Evolutionary conservation across 129 eudicot species (phyloP).

Genomic region (Helichrysum umbraculigerum): DNA sequence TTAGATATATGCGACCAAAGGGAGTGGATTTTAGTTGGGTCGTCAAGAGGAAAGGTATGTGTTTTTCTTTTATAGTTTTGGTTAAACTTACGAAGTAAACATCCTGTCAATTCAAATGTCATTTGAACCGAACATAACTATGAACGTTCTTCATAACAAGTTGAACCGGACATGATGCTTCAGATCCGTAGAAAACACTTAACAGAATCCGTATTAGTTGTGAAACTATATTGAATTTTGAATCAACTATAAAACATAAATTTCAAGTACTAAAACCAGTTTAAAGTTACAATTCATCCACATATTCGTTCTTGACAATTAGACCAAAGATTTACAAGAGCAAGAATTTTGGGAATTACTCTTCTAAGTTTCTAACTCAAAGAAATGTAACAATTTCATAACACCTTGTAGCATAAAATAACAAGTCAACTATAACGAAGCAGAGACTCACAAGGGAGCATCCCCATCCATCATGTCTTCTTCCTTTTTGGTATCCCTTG

Average conservation of each 20-base stretch:
- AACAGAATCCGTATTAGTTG: background rate
- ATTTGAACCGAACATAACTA: background rate
- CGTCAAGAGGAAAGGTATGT: background rate
- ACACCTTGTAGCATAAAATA: conserved; percentile 15
- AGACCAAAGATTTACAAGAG: conserved; percentile 33
- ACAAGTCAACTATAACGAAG: background rate
- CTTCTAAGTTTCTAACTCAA: conserved; percentile 21
- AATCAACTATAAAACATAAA: conserved; percentile 12
- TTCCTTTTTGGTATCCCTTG: conserved; percentile 27
- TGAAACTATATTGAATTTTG: background rate
- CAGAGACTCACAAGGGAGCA: conserved; percentile 25
- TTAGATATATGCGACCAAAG: background rate
- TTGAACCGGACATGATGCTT: background rate
- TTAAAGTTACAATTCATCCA: conserved; percentile 19
- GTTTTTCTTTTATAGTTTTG: background rate
- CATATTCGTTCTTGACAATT: conserved; percentile 20
- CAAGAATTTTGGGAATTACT: conserved; percentile 19
- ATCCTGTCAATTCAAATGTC: background rate
- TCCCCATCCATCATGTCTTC: conserved; percentile 36
- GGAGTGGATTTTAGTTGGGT: background rate
- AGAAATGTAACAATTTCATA: conserved; percentile 20
- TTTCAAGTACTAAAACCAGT: conserved; percentile 14
- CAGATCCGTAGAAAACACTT: background rate
- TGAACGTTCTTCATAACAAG: background rate
- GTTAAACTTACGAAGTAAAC: background rate